A percentile compares a stretch with the other conserved stretches of the same genome.
Evolutionary conservation across 2,329 filamentous ascomycete genomes (phyloP).

Genomic region (Fusarium sp.): DNA sequence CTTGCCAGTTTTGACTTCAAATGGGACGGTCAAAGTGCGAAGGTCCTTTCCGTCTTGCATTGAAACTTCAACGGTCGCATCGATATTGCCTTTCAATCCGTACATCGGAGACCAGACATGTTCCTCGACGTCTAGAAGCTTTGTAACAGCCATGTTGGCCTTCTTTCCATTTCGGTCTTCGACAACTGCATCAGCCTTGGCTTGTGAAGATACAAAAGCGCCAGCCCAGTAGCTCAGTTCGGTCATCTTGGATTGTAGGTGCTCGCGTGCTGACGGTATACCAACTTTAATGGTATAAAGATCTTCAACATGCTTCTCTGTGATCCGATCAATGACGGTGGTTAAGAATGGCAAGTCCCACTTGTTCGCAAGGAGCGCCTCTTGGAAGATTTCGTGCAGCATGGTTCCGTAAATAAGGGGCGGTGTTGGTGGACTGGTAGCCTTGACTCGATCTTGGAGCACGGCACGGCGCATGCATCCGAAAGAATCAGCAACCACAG

Average conservation of each 20-base stretch:
- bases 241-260: slow-evolving; percentile 84
- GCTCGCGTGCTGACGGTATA: slow-evolving; percentile 76
- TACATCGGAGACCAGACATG: slow-evolving; percentile 99
- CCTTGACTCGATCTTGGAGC: slow-evolving; percentile 93
- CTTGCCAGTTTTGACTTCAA: slow-evolving; percentile 95
- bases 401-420: slow-evolving; percentile 93
- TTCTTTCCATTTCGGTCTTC: slow-evolving; percentile 82
- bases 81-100: slow-evolving; percentile 96
- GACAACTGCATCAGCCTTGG: slow-evolving; percentile 76
- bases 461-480: slow-evolving; percentile 90
- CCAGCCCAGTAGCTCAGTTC: slow-evolving; percentile 86
- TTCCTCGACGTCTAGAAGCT: slow-evolving; percentile 95
- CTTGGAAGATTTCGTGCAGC: slow-evolving; percentile 94
- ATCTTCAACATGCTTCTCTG: slow-evolving; percentile 85
- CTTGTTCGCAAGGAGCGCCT: slow-evolving; percentile 82
- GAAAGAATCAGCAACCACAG: slow-evolving; percentile 96
- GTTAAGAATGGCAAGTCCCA: slow-evolving; percentile 80
- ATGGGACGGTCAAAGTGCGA: slow-evolving; percentile 83
- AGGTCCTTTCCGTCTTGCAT: slow-evolving; percentile 76
- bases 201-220: slow-evolving; percentile 78
- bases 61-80: slow-evolving; percentile 91
- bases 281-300: slow-evolving; percentile 88
- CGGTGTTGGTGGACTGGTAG: slow-evolving; percentile 80
- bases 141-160: slow-evolving; percentile 86
- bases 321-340: slow-evolving; percentile 72